Evolutionary conservation across 2,329 filamentous ascomycete genomes (phyloP).

Genomic region (Lojkania enalia): DNA sequence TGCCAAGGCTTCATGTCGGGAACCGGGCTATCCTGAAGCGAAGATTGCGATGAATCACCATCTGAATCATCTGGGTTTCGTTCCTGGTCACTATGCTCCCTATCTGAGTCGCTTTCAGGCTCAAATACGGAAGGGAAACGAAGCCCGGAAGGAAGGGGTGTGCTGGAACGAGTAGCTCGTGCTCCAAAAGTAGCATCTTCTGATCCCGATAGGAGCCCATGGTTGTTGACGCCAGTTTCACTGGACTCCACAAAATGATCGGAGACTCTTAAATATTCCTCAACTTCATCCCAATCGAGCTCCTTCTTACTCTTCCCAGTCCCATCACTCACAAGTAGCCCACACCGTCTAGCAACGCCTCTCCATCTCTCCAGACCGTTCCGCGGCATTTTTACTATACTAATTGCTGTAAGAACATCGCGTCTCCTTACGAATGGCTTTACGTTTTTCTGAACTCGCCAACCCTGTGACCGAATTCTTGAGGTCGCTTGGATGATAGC

Average conservation of each 20-base stretch:
- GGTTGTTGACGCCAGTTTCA: conserved; percentile 30
- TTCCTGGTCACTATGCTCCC: conserved; percentile 1
- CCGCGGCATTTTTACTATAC: conserved; percentile 56
- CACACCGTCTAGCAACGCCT: conserved; percentile 55
- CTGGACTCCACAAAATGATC: conserved; percentile 28
- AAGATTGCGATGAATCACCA: neutral
- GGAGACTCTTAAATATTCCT: conserved; percentile 21
- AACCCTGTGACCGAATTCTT: conserved; percentile 59
- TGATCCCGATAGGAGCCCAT: conserved; percentile 12
- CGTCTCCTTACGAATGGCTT: conserved; percentile 45
- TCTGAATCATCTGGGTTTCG: neutral
- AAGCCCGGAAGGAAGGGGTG: conserved; percentile 29
- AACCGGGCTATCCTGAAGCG: neutral
- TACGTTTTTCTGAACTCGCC: conserved; percentile 30
- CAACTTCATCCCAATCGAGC: conserved; percentile 50
- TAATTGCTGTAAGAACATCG: conserved; percentile 60
- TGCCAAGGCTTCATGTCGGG: neutral
- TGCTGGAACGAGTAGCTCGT: conserved; percentile 29
- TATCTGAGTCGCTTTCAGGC: conserved; percentile 10
- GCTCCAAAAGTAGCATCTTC: conserved; percentile 22
- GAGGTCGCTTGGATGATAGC: conserved; percentile 71
- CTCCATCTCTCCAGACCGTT: conserved; percentile 57
- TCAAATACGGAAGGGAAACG: conserved; percentile 10
- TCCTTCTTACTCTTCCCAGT: conserved; percentile 36
- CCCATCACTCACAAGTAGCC: conserved; percentile 52